A percentile compares a stretch with the other conserved stretches of the same genome.
Conservation (phyloP, 441 rosid species). For the Daphne laureola region DNA sequence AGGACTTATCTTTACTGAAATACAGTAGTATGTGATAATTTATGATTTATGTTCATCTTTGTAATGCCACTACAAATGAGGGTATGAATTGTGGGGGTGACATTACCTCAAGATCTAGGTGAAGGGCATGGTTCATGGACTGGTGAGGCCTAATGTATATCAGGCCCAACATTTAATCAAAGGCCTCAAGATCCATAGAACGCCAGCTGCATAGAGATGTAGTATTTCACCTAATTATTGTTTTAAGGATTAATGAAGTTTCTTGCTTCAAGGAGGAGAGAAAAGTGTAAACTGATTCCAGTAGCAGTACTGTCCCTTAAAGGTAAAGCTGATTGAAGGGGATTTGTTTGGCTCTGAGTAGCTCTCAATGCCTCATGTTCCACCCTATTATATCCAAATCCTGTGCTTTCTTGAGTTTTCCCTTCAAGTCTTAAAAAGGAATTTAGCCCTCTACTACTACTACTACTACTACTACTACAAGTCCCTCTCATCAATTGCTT, state of each 20-base stretch:
- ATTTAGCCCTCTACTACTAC: not conserved
- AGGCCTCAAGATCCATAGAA: too few species aligned
- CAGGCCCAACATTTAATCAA: too few species aligned
- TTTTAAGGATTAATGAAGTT: conserved; percentile 5
- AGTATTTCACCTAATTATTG: too few species aligned
- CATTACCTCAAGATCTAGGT: too few species aligned
- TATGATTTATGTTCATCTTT: too few species aligned
- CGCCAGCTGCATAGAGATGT: too few species aligned
- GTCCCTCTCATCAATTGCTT: conserved; percentile 20
- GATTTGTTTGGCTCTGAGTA: conserved; percentile 20
- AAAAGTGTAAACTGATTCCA: not conserved
- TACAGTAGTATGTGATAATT: too few species aligned
- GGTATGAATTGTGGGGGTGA: too few species aligned
- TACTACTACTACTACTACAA: not conserved
- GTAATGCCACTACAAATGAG: too few species aligned
- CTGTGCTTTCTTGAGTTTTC: not conserved
- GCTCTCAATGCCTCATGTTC: conserved; percentile 10
- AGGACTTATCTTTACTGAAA: too few species aligned
- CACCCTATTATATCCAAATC: not conserved
- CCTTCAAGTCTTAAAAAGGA: conserved; percentile 1
- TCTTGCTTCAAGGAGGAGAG: conserved; percentile 2
- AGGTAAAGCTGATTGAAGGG: conserved; percentile 15
- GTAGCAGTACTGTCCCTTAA: conserved; percentile 19
- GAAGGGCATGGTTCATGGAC: too few species aligned
- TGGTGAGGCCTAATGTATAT: too few species aligned